Evolutionary conservation across 768 basidiomycete species (phyloP), one percentile per base, ranked within the genome.

Genomic region (Mycena chlorophos): DNA sequence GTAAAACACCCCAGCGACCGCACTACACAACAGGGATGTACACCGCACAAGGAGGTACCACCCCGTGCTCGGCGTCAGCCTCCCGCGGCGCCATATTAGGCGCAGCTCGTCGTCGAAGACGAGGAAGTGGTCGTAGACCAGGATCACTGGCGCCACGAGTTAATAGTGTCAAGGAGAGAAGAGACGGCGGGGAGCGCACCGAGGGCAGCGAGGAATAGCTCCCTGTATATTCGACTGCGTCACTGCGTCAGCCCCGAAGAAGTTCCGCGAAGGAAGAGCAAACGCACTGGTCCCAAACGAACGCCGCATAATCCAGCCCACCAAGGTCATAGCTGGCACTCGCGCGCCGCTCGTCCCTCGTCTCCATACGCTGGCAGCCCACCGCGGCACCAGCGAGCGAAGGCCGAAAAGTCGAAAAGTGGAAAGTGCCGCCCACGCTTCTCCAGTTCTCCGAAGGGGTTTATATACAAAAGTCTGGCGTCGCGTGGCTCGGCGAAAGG

Each of bases 271-370:
- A 20, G 3, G 27, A n/a, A 28, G 40, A 43, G 23, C 20, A 43
- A 20, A 45, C 51, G 8, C 20, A 60, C 55, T 60, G 59, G 40
- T 60, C 59, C 55, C 55, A 60, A 2, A 51, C 59, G 40, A 60
- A 60, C 26, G 46, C 45, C 2, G 25, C 46, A n/a, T 52, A 52
- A 23, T 55, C 55, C 2, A 60, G 38, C 12, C 59, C 59, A 17
- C 55, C 59, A 31, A 49, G 43, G 22, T 28, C 13, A 29, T 29
- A 25, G n/a, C n/a, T n/a, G n/a, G n/a, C n/a, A n/a, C n/a, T n/a
- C n/a, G n/a, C n/a, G n/a, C n/a, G n/a, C n/a, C n/a, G n/a, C n/a
- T n/a, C n/a, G n/a, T n/a, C n/a, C n/a, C n/a, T n/a, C n/a, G n/a
- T n/a, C n/a, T n/a, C n/a, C n/a, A n/a, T n/a, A n/a, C n/a, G n/a